Conservation (phyloP, 2,329 filamentous ascomycete genomes). For the Trichoderma atrobrunneum region DNA sequence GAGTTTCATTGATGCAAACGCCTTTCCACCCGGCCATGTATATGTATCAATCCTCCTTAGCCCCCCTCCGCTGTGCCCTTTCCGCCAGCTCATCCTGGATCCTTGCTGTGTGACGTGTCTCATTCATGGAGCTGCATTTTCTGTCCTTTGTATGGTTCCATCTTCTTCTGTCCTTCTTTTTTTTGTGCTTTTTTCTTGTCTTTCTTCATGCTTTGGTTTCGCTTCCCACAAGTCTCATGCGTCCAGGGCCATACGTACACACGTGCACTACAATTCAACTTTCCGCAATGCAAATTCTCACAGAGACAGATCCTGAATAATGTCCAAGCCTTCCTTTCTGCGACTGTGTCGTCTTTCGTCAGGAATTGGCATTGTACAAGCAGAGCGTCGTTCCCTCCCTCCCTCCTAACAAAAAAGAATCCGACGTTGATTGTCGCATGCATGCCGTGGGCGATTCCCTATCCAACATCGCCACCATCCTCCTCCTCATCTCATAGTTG, state of each 20-base stretch:
- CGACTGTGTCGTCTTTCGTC: not conserved
- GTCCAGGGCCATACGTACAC: not conserved
- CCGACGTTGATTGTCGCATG: not conserved
- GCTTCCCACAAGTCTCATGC: not conserved
- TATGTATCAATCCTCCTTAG: slow-evolving; percentile 18
- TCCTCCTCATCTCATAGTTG: not conserved
- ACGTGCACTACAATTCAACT: not conserved
- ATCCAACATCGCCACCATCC: slow-evolving; percentile 16
- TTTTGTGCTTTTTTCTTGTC: not conserved
- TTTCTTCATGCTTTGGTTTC: not conserved
- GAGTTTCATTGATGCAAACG: slow-evolving; percentile 21
- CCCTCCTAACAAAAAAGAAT: not conserved
- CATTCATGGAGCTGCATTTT: slow-evolving; percentile 10
- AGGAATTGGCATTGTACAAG: not conserved
- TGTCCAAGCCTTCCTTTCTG: slow-evolving; percentile 15
- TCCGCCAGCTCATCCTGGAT: not conserved
- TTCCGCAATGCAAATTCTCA: slow-evolving; percentile 6
- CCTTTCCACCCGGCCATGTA: slow-evolving; percentile 21
- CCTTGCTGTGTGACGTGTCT: slow-evolving; percentile 7
- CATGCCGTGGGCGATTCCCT: not conserved
- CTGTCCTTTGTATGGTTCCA: not conserved
- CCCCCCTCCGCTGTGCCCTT: not conserved
- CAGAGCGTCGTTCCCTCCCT: not conserved
- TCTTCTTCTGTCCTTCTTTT: not conserved
- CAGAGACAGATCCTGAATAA: slow-evolving; percentile 18